phyloP scores from a whole-genome alignment of 305 asterid species.

The Fraxinus platypoda region DNA sequence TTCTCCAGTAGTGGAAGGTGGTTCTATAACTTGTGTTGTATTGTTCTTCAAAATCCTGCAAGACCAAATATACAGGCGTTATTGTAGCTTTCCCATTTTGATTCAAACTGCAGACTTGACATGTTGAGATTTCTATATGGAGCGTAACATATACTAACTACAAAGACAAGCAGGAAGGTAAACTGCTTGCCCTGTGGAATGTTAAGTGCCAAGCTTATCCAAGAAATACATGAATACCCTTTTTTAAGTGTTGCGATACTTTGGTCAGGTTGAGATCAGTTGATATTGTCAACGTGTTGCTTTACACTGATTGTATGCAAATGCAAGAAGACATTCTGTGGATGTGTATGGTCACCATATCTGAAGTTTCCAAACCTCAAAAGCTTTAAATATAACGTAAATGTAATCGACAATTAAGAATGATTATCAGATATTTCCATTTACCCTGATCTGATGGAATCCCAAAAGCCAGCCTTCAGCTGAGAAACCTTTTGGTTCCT shows the following conservation, averaged over 20 bases:
- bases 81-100: slow-evolving; percentile 1
- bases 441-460: slow-evolving; percentile 95
- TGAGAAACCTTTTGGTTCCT: slow-evolving; percentile 51
- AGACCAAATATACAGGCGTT: slow-evolving; percentile 17
- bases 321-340: background rate
- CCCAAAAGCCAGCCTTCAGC: slow-evolving; percentile 81
- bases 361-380: background rate
- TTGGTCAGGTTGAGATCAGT: background rate
- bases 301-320: background rate
- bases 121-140: background rate
- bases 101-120: background rate
- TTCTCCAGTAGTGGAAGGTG: slow-evolving; percentile 55
- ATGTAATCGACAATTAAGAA: background rate
- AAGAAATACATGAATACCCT: background rate
- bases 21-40: slow-evolving; percentile 65
- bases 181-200: background rate
- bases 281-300: background rate
- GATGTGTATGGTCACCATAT: background rate
- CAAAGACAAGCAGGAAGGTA: background rate
- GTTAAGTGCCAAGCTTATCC: background rate
- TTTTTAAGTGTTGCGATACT: background rate
- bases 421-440: background rate
- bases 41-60: slow-evolving; percentile 76
- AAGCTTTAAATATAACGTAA: background rate
- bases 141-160: background rate